Evolutionary conservation across 106 monocot genomes (phyloP).

Genomic region (Dendrobium catenatum): DNA sequence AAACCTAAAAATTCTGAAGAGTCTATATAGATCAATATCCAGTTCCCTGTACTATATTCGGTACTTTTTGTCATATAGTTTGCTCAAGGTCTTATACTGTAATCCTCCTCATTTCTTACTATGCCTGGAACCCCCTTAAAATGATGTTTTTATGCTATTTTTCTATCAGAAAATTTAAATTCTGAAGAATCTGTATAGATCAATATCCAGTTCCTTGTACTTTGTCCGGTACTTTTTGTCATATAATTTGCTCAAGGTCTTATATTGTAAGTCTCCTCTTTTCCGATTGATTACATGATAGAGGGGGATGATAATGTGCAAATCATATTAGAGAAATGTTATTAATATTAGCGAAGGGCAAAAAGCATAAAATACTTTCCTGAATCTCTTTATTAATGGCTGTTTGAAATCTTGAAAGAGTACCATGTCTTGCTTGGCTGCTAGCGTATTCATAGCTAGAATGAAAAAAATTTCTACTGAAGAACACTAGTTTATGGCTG

Average conservation of each 20-base stretch:
- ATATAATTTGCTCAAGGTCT: neutral
- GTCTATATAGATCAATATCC: neutral
- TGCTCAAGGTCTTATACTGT: neutral
- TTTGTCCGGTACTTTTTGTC: neutral
- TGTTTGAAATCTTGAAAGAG: neutral
- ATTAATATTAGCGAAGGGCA: neutral
- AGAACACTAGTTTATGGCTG: no score
- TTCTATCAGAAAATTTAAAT: neutral
- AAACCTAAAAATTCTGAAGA: neutral
- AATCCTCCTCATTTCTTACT: neutral
- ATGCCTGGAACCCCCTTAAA: neutral
- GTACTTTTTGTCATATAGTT: neutral
- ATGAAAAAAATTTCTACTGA: no score
- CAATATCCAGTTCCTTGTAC: neutral
- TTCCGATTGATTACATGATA: neutral
- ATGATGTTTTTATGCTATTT: neutral
- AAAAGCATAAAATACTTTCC: neutral
- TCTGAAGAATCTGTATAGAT: neutral
- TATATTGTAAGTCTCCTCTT: neutral
- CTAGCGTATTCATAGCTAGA: no score
- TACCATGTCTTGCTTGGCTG: neutral
- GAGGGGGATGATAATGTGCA: neutral
- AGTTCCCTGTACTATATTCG: neutral
- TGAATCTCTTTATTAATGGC: neutral
- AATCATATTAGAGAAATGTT: neutral